phyloP scores from a whole-genome alignment of 768 basidiomycete species.

The Leccinum disarticulatum region DNA sequence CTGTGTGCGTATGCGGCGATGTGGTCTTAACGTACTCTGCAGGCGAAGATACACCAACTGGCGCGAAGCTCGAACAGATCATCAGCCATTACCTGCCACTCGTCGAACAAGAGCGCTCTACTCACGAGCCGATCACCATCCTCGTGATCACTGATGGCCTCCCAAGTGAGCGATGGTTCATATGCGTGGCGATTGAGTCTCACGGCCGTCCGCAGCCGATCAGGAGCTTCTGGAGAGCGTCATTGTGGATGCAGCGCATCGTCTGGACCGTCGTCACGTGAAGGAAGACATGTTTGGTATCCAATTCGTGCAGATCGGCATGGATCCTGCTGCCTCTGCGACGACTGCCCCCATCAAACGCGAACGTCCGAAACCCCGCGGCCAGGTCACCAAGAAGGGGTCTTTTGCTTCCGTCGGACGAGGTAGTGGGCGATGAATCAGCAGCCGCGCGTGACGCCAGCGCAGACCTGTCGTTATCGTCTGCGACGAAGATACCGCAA shows the following conservation, averaged over 20 bases:
- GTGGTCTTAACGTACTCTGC: background rate
- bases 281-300: constrained; percentile 43
- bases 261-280: constrained; percentile 37
- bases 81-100: constrained; percentile 37
- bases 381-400: too few species aligned
- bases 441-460: too few species aligned
- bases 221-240: constrained; percentile 26
- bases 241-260: constrained; percentile 38
- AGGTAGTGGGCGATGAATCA: too few species aligned
- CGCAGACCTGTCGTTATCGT: too few species aligned
- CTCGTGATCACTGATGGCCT: constrained; percentile 42
- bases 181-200: background rate
- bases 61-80: constrained; percentile 37
- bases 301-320: constrained; percentile 49
- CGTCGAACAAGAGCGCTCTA: constrained; percentile 27
- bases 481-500: too few species aligned
- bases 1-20: background rate
- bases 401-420: too few species aligned
- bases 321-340: constrained; percentile 35
- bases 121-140: constrained; percentile 37
- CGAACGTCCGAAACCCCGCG: too few species aligned
- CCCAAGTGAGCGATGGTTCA: constrained; percentile 34
- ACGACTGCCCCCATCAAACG: too few species aligned
- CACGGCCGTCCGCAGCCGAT: constrained; percentile 22
- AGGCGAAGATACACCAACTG: constrained; percentile 40